phyloP scores from a whole-genome alignment of 1,284 basidiomycete species.

The Erythrobasidium hasegawianum region DNA sequence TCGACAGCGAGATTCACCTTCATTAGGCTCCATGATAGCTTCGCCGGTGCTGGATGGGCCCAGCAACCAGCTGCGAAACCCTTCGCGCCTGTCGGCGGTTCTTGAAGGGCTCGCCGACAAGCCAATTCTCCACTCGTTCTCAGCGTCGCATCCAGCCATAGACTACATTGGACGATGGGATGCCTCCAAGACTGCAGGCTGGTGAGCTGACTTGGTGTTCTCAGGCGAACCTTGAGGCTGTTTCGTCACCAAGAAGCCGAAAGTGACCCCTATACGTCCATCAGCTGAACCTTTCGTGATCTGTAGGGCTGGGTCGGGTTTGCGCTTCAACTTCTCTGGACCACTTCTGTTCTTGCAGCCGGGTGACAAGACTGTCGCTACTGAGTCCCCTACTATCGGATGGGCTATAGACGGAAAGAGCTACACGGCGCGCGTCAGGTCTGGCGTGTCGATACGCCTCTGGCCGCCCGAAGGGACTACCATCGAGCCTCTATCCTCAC shows the following conservation, averaged over 20 bases:
- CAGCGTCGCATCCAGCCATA: conserved; percentile 11
- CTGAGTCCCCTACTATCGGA: conserved; percentile 15
- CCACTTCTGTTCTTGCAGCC: conserved; percentile 29
- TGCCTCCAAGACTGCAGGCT: conserved; percentile 14
- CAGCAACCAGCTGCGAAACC: too few relatives aligned
- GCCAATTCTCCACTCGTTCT: conserved; percentile 1
- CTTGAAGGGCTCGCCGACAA: background rate
- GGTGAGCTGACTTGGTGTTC: background rate
- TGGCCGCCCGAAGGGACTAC: conserved; percentile 22
- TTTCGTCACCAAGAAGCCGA: background rate
- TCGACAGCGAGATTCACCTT: too few relatives aligned
- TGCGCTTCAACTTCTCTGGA: conserved; percentile 27
- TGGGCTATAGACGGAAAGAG: conserved; percentile 20
- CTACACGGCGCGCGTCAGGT: conserved; percentile 15
- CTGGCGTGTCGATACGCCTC: conserved; percentile 15
- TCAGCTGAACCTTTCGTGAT: background rate
- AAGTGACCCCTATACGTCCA: background rate
- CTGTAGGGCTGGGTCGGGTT: conserved; percentile 23
- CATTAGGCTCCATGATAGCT: too few relatives aligned
- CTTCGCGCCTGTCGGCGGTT: too few relatives aligned
- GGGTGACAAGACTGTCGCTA: conserved; percentile 13
- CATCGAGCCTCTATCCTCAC: background rate
- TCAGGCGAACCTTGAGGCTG: too few relatives aligned
- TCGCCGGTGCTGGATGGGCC: too few relatives aligned
- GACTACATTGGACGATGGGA: conserved; percentile 34